Evolutionary conservation across 768 basidiomycete species (phyloP).

Genomic region (Auricularia sp.): DNA sequence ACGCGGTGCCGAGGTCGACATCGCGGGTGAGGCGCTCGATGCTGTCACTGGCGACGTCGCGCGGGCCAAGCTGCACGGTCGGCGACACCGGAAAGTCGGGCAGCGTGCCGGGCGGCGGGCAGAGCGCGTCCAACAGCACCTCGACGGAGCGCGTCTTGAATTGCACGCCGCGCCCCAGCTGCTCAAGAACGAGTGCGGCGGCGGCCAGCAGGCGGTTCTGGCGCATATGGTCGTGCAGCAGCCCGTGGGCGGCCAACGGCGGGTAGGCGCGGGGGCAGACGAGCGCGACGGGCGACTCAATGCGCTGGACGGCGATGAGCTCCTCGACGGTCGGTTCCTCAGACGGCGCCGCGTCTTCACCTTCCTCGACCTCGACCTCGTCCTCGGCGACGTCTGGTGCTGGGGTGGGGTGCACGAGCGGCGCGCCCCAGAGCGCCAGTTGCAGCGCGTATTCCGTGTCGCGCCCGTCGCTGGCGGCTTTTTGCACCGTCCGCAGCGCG

Average conservation of each 20-base stretch:
- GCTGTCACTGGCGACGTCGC: neutral
- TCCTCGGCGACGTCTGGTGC: neutral
- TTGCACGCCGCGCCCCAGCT: neutral
- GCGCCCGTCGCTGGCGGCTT: neutral
- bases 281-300: no score
- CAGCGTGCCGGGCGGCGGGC: neutral
- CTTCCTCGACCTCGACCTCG: neutral
- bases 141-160: neutral
- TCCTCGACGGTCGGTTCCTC: neutral
- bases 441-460: neutral
- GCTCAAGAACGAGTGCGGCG: neutral
- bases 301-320: neutral
- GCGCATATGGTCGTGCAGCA: neutral
- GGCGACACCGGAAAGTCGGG: neutral
- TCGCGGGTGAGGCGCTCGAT: neutral
- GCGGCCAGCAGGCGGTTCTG: neutral
- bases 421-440: neutral
- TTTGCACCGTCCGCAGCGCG: neutral
- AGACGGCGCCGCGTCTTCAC: neutral
- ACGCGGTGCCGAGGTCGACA: neutral
- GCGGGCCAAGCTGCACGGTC: neutral
- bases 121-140: neutral
- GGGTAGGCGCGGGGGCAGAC: neutral
- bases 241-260: neutral
- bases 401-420: neutral